Percentiles rank a stretch among this genome's conserved stretches.
Evolutionary conservation across 1,284 basidiomycete species (phyloP).

Genomic region (Boletus nobilissimus): DNA sequence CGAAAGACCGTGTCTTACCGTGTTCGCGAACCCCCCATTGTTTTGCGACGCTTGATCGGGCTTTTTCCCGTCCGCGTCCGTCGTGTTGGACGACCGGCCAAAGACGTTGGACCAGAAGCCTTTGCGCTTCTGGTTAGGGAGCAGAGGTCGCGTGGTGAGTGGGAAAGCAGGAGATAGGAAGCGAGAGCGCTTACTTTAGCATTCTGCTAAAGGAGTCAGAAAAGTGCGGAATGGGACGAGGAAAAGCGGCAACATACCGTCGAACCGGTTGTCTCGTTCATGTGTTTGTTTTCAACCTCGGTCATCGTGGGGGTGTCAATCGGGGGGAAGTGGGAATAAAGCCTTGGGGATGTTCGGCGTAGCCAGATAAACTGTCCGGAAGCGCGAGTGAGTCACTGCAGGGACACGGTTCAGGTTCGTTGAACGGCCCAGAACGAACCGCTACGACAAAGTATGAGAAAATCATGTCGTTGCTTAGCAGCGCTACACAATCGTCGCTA

Average conservation of each 20-base stretch:
- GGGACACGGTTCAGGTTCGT: background rate
- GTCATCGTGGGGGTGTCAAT: constrained; percentile 17
- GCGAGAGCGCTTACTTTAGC: constrained; percentile 18
- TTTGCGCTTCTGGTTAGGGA: constrained; percentile 32
- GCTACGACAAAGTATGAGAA: background rate
- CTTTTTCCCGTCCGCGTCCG: background rate
- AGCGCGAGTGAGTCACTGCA: background rate
- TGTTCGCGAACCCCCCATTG: constrained; percentile 26
- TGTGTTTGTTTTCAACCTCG: background rate
- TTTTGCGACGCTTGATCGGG: constrained; percentile 8
- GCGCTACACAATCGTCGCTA: no score
- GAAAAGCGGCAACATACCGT: constrained; percentile 2
- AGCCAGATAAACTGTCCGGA: no score
- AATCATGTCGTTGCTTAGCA: background rate
- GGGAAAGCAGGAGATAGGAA: background rate
- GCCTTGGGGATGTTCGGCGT: no score
- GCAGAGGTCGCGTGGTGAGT: background rate
- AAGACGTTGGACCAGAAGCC: constrained; percentile 32
- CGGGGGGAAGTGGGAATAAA: background rate
- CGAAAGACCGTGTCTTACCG: constrained; percentile 9
- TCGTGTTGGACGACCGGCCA: constrained; percentile 17
- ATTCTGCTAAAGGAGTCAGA: constrained; percentile 19
- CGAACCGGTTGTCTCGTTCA: background rate
- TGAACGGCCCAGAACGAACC: background rate
- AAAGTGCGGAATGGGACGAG: no score